phyloP scores from a whole-genome alignment of 257 asterid species.

The Solanum pinnatisectum region DNA sequence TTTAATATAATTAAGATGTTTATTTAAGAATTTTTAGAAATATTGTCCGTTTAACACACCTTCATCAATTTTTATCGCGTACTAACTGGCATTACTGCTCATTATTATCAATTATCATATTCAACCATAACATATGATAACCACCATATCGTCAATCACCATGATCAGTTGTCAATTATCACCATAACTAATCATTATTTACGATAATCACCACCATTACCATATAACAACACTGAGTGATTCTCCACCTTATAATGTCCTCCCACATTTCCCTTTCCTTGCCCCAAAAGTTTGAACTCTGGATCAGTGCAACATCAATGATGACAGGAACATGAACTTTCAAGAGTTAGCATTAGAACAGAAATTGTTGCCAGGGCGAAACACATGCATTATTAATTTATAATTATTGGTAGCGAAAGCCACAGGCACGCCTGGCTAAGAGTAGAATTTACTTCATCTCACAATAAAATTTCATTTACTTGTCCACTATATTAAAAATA shows the following conservation, averaged over 20 bases:
- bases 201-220: not conserved
- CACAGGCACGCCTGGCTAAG: not conserved
- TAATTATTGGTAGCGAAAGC: not conserved
- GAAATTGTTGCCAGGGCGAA: not conserved
- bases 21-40: not conserved
- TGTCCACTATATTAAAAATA: not conserved
- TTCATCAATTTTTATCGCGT: too few relatives aligned
- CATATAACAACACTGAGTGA: not conserved
- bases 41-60: accelerated
- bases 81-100: not conserved
- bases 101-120: not conserved
- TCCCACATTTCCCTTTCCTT: not conserved
- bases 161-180: too few relatives aligned
- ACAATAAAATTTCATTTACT: not conserved
- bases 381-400: not conserved
- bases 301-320: not conserved
- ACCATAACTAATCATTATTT: not conserved
- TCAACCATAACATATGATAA: not conserved
- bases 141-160: not conserved
- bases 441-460: not conserved
- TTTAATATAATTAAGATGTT: not conserved
- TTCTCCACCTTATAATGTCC: not conserved
- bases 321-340: not conserved
- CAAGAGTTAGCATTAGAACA: too few relatives aligned
- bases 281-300: not conserved